phyloP scores from a whole-genome alignment of 148 eudicot genomes.

The Vaccinium corymbosum region DNA sequence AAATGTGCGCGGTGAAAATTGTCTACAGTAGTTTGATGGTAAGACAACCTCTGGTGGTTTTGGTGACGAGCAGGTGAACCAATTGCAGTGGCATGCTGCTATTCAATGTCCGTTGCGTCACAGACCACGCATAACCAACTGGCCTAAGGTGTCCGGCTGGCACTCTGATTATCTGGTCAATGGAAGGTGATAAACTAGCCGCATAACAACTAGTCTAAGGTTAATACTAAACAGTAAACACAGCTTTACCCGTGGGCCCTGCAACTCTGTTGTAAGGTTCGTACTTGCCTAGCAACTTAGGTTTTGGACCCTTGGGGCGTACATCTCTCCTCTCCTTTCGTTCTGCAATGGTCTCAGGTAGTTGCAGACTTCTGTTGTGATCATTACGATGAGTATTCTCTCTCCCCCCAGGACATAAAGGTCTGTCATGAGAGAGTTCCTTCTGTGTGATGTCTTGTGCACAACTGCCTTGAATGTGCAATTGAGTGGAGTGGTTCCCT shows the following conservation, averaged over 20 bases:
- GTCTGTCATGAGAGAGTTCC: neutral
- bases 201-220: neutral
- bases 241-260: neutral
- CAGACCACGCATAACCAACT: neutral
- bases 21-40: neutral
- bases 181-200: neutral
- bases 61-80: neutral
- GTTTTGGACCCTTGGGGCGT: neutral
- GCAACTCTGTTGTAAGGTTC: neutral
- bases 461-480: too few relatives aligned
- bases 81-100: neutral
- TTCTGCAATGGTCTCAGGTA: neutral
- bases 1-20: neutral
- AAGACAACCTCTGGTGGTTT: neutral
- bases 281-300: neutral
- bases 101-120: neutral
- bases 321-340: neutral
- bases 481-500: neutral
- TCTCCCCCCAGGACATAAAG: neutral
- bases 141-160: neutral
- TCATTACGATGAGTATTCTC: neutral
- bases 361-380: neutral
- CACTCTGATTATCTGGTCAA: neutral
- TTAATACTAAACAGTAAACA: neutral
- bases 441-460: neutral